phyloP scores from a whole-genome alignment of 2,329 filamentous ascomycete genomes.

The Fusarium setosum region DNA sequence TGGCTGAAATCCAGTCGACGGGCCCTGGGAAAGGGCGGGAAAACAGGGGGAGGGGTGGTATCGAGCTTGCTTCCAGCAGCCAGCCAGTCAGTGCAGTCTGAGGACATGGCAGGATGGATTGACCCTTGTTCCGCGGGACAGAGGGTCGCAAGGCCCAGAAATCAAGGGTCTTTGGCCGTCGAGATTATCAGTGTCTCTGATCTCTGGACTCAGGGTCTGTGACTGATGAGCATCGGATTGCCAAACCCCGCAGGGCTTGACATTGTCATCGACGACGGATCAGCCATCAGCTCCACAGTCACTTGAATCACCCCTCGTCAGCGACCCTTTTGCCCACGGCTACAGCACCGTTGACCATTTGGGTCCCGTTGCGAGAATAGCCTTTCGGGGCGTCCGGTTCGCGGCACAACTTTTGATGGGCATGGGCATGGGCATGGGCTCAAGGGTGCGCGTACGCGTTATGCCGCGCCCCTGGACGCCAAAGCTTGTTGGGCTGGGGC shows the following conservation, averaged over 20 bases:
- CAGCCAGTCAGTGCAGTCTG: not conserved
- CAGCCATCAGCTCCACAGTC: not conserved
- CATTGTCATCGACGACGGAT: constrained; percentile 17
- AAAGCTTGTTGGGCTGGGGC: not conserved
- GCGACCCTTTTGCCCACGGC: not conserved
- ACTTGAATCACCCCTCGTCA: not conserved
- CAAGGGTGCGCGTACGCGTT: constrained; percentile 1
- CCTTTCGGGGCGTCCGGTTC: constrained; percentile 10
- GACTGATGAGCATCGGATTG: not conserved
- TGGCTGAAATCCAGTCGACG: constrained; percentile 1
- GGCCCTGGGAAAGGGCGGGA: not conserved
- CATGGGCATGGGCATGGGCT: not conserved
- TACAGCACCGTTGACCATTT: not conserved
- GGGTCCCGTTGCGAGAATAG: constrained; percentile 2
- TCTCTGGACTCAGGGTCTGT: not conserved
- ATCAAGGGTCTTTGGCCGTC: constrained; percentile 1
- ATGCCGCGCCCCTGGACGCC: not conserved
- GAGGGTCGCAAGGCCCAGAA: not conserved
- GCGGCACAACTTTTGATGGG: not conserved
- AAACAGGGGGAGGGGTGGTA: not conserved
- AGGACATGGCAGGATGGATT: not conserved
- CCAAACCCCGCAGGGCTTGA: not conserved
- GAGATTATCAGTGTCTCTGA: not conserved
- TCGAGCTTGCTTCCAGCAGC: not conserved
- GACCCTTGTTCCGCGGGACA: constrained; percentile 9